Evolutionary conservation across 2,329 filamentous ascomycete genomes (phyloP).

Genomic region (Aspergillus sp.): DNA sequence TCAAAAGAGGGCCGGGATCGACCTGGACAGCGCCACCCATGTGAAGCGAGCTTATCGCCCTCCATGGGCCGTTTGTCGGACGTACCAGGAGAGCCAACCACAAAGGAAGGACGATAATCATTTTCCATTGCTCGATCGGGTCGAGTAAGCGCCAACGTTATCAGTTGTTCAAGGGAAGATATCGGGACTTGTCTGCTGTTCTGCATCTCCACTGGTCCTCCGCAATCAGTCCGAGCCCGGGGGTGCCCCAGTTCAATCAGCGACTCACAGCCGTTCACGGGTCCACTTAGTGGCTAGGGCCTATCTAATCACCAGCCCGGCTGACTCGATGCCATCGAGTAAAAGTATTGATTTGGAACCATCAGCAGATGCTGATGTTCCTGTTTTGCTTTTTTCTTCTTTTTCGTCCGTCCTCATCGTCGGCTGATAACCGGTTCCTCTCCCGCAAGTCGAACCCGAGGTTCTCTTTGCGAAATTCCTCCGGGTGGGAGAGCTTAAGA

Average conservation of each 20-base stretch:
- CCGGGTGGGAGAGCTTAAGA: no score
- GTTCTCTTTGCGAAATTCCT: no score
- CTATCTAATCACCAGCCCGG: conserved; percentile 26
- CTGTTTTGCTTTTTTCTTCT: neutral
- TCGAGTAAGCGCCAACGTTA: conserved; percentile 29
- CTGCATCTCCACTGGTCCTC: conserved; percentile 22
- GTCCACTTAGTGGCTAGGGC: conserved; percentile 15
- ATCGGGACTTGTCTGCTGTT: neutral
- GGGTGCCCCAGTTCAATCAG: neutral
- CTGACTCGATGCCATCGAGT: conserved; percentile 42
- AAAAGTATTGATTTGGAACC: conserved; percentile 23
- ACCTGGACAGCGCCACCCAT: conserved; percentile 9
- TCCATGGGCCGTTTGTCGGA: conserved; percentile 9
- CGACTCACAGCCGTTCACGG: conserved; percentile 11
- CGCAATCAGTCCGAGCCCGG: conserved; percentile 15
- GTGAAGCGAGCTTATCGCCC: conserved; percentile 13
- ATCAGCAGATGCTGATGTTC: neutral
- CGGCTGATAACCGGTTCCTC: no score
- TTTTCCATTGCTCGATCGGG: conserved; percentile 21
- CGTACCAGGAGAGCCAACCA: neutral
- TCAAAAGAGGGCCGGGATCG: conserved; percentile 11
- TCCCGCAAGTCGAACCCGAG: no score
- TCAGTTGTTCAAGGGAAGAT: conserved; percentile 17
- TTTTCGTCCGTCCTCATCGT: no score
- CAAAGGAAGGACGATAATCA: conserved; percentile 1